Evolutionary conservation across 148 eudicot species (phyloP), one percentile per base, ranked within the genome.

Genomic region (Pharnaceum exiguum): DNA sequence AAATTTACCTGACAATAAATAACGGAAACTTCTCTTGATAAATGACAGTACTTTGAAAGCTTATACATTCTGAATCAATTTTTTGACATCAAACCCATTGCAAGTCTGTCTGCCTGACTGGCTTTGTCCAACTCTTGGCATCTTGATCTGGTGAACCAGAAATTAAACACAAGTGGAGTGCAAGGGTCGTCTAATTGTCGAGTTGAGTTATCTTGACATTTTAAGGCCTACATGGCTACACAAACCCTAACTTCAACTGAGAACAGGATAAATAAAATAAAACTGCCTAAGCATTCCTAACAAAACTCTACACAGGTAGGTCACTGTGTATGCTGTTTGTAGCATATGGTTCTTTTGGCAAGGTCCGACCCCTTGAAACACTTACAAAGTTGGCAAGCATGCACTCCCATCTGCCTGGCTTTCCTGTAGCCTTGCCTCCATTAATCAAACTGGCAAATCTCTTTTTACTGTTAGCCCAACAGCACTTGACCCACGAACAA

Each of bases 291-390:
- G 8, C 12, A 18, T 46, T 46, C 40, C 67, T 68, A 39, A 16
- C 69, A 50, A 70, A 69, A 70, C n/a, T 63, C 69, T 57, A 70
- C 63, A 70, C 64, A 56, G 51, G 37, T 40, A 51, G 47, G 44
- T 46, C 43, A 62, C 13, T 61, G 37, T 32, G 31, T 27, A 40
- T 63, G 68, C 68, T 62, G 44, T n/a, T n/a, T 48, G 50, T 53
- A 55, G 44, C 40, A 30, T 21, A 5, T 28, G 30, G 26, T 38
- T 15, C 44, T 27, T 49, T 27, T 21, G 12, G 44, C n/a, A 1
- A 51, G 1, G 31, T 51, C 9, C 18, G 47, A 27, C 11, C 37
- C 39, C 28, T 37, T 55, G 47, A 32, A 29, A 30, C 10, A 36
- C 26, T 42, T 55, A 30, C 8, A 21, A 17, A 18, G 10, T 2